Conservation (phyloP, 345 rosid species). For the Odontarrhena argentea region DNA sequence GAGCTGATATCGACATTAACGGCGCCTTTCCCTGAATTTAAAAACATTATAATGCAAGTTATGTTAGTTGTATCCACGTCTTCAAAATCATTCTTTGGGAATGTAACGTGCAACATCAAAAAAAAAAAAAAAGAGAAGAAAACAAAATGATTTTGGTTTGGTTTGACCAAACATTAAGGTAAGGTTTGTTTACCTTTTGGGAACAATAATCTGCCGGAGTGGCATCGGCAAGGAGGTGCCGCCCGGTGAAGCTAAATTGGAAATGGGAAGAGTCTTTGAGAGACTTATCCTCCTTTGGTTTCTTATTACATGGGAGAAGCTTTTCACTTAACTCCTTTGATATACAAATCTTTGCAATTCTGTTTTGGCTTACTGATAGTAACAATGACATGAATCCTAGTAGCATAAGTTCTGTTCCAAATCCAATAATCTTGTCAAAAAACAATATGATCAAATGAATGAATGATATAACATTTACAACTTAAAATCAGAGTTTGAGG, state of each 20-base stretch:
- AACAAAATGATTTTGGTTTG: neutral
- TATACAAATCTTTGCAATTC: constrained; percentile 58
- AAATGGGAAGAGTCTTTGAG: constrained; percentile 44
- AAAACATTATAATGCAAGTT: neutral
- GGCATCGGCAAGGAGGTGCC: constrained; percentile 62
- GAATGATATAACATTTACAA: neutral
- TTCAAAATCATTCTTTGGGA: constrained; percentile 10
- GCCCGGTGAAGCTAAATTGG: constrained; percentile 46
- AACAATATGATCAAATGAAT: constrained; percentile 20
- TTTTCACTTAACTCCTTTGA: constrained; percentile 46
- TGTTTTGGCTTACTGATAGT: constrained; percentile 59
- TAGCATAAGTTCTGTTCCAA: constrained; percentile 74
- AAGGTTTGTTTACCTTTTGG: constrained; percentile 38
- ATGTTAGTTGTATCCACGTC: constrained; percentile 20
- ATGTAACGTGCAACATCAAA: neutral
- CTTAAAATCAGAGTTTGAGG: neutral
- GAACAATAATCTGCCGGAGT: constrained; percentile 39
- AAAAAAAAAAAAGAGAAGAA: neutral
- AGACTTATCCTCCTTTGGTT: constrained; percentile 28
- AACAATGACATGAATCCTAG: constrained; percentile 85
- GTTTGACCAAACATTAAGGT: neutral
- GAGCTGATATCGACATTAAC: constrained; percentile 59
- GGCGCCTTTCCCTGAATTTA: constrained; percentile 64
- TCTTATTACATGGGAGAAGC: constrained; percentile 61
- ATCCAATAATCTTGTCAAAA: constrained; percentile 8